Percentiles rank a stretch among this genome's conserved stretches.
Conservation (phyloP, 2,329 filamentous ascomycete genomes). For the Penicillium aurantiogriseum region DNA sequence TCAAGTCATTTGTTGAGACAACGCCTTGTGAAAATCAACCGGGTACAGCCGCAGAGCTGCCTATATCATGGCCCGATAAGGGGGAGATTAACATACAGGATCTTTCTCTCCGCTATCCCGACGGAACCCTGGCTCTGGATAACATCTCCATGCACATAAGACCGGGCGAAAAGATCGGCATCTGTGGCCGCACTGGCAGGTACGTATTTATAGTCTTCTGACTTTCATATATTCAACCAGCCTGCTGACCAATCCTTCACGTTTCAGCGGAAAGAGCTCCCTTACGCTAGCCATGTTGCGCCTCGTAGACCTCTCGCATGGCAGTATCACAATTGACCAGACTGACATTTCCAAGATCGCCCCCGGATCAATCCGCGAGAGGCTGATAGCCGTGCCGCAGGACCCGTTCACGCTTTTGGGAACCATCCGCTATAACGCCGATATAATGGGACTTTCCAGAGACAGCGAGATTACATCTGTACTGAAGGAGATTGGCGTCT, state of each 20-base stretch:
- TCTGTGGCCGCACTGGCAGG: not conserved
- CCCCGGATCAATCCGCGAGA: not conserved
- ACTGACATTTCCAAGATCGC: not conserved
- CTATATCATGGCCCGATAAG: no score
- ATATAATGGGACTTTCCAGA: not conserved
- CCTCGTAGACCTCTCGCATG: not conserved
- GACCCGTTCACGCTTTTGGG: not conserved
- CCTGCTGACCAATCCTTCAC: not conserved
- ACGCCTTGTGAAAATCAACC: no score
- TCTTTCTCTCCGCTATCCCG: not conserved
- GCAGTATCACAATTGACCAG: not conserved
- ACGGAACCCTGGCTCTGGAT: not conserved
- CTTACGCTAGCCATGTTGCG: not conserved
- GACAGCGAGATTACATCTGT: not conserved
- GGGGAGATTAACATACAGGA: not conserved
- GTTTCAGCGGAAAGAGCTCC: not conserved
- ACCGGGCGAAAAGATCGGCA: not conserved
- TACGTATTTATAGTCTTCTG: not conserved
- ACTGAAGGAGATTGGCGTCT: not conserved
- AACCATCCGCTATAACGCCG: not conserved
- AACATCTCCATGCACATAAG: not conserved
- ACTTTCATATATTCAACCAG: not conserved
- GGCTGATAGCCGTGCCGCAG: not conserved
- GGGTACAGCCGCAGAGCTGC: no score
- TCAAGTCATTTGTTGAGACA: no score